phyloP scores from a whole-genome alignment of 2,329 filamentous ascomycete genomes.

The Ophiosphaerella herpotricha region DNA sequence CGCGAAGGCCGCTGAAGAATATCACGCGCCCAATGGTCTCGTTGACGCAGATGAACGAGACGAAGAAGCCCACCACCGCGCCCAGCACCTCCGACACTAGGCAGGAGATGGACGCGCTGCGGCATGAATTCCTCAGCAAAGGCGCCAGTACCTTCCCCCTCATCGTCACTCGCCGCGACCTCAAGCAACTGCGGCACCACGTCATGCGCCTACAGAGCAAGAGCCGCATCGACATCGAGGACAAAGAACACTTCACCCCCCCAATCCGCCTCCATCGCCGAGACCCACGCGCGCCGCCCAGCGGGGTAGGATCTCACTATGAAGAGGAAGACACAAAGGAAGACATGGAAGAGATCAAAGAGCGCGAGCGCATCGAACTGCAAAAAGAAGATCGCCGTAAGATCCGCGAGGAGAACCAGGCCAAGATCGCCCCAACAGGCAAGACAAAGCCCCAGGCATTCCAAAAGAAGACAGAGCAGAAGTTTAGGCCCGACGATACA shows the following conservation, averaged over 20 bases:
- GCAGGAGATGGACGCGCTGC: conserved; percentile 27
- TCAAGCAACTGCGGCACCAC: conserved; percentile 82
- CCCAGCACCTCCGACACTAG: conserved; percentile 14
- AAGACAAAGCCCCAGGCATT: conserved; percentile 68
- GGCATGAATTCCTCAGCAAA: conserved; percentile 30
- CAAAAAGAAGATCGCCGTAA: conserved; percentile 78
- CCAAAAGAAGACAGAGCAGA: conserved; percentile 83
- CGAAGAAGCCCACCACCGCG: conserved; percentile 13
- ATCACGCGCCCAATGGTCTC: conserved; percentile 39
- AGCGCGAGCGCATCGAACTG: conserved; percentile 62
- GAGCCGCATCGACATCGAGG: conserved; percentile 66
- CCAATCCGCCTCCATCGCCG: conserved; percentile 89
- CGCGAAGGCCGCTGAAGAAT: conserved; percentile 40
- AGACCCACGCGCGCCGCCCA: conserved; percentile 71
- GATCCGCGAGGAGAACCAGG: conserved; percentile 82
- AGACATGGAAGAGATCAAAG: conserved; percentile 68
- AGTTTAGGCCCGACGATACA: conserved; percentile 78
- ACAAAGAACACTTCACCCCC: conserved; percentile 82
- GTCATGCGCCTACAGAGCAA: conserved; percentile 77
- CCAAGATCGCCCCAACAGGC: conserved; percentile 86
- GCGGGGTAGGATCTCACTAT: conserved; percentile 44
- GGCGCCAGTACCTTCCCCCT: conserved; percentile 59
- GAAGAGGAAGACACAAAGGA: conserved; percentile 65
- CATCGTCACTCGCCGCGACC: conserved; percentile 78
- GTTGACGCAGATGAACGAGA: conserved; percentile 40